Base-by-base conservation (phyloP, 805 yeast species). In the Yarrowia alimentaria region DNA sequence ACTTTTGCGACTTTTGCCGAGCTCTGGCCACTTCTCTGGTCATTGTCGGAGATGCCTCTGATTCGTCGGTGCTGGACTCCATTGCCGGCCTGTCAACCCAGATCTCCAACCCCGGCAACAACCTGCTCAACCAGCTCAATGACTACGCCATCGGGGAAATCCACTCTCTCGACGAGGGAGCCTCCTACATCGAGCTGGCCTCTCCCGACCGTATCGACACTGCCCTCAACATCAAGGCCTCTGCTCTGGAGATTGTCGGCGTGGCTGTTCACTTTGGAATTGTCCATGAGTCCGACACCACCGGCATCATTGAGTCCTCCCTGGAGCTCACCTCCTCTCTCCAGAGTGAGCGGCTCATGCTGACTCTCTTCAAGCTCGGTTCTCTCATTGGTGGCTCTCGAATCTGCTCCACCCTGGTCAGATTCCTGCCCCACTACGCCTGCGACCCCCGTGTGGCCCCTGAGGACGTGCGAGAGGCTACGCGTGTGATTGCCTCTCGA, bases 211-310 rank as follows among this genome's bases (percentile, higher is more conserved):
- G 82, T 32, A 65, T 79, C 40, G 69, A 68, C 30, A 62, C 75
- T 18, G 82, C 83, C 0, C 74, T 77, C 56, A 60, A 68, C 20
- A 71, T 82, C n/a, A 81, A 82, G 61, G 66, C 78, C 18, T 62
- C 67, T 49, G 76, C 78, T 17, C 66, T 85, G 25, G 83, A 83
- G 61, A 73, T 81, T n/a, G 71, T 85, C 6, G 74, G 80, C 6
- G 74, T 79, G 42, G 82, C 84, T 8, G 68, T 73, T 51, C 64
- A 72, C 21, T 67, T 74, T 17, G 77, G 76, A 18, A 65, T 71
- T 31, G 68, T 76, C 28, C 71, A 72, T 13, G 59, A 71, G n/a
- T 71, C 69, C 0, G 64, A 67, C 4, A 73, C 80, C 24, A 65
- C 71, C 25, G 63, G 69, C 3, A 59, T 77, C 19, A 72, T 85